A percentile compares a stretch with the other conserved stretches of the same genome.
Conservation (phyloP, 352 stramenopile genomes). For the Phytophthora podocarpi region DNA sequence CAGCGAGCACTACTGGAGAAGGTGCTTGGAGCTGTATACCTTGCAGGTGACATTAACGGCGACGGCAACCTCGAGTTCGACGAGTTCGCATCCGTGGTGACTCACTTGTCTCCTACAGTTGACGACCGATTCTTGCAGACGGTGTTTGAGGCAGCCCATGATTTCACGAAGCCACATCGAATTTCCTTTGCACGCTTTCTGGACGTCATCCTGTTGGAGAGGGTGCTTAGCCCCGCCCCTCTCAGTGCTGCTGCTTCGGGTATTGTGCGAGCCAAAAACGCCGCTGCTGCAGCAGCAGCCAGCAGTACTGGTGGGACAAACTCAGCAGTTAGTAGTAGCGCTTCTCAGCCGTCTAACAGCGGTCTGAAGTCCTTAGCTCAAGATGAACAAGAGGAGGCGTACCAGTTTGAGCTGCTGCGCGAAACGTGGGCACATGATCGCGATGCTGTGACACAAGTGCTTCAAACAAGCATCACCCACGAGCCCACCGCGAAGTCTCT, state of each 20-base stretch:
- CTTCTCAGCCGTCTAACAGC: slow-evolving; percentile 4
- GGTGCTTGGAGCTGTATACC: slow-evolving; percentile 74
- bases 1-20: slow-evolving; percentile 65
- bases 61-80: slow-evolving; percentile 76
- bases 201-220: slow-evolving; percentile 62
- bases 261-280: slow-evolving; percentile 29
- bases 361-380: slow-evolving; percentile 6
- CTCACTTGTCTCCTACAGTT: slow-evolving; percentile 53
- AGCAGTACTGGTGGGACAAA: not conserved
- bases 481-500: slow-evolving; percentile 56
- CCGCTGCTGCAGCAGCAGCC: slow-evolving; percentile 7
- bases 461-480: slow-evolving; percentile 63
- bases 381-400: slow-evolving; percentile 68
- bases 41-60: slow-evolving; percentile 66
- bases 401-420: slow-evolving; percentile 74
- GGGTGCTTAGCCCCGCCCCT: slow-evolving; percentile 44
- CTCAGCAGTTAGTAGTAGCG: not conserved
- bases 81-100: slow-evolving; percentile 72
- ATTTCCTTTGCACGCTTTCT: slow-evolving; percentile 71
- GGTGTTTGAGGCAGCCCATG: slow-evolving; percentile 64
- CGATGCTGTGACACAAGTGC: slow-evolving; percentile 49
- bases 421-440: slow-evolving; percentile 72
- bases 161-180: slow-evolving; percentile 56
- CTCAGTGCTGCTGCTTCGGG: slow-evolving; percentile 20
- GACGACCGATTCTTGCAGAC: slow-evolving; percentile 65